Conservation (phyloP, 2,329 filamentous ascomycete species). For the Cladobotryum mycophilum region DNA sequence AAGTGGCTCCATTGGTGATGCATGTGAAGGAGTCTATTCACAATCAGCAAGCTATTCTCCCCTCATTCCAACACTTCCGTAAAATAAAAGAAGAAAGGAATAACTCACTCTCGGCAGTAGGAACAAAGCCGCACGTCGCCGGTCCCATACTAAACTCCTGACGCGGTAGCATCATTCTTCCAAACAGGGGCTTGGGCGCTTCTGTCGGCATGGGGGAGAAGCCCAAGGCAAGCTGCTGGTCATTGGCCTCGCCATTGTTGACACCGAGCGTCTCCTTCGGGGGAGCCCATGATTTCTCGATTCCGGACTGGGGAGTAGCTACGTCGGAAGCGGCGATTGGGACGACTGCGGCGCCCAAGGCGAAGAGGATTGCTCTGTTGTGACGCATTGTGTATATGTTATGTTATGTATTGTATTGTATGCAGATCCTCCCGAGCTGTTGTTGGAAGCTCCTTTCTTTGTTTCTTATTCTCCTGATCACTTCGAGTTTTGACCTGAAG, state of each 20-base stretch:
- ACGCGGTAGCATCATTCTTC: slow-evolving; percentile 24
- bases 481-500: too few relatives aligned
- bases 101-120: slow-evolving; percentile 23
- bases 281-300: slow-evolving; percentile 24
- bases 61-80: background rate
- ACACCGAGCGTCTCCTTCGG: slow-evolving; percentile 21
- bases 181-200: slow-evolving; percentile 22
- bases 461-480: too few relatives aligned
- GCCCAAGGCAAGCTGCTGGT: slow-evolving; percentile 23
- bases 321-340: slow-evolving; percentile 19
- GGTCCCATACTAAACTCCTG: slow-evolving; percentile 21
- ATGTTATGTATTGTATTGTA: background rate
- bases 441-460: background rate
- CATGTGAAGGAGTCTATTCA: slow-evolving; percentile 24
- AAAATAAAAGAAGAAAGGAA: background rate
- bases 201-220: slow-evolving; percentile 27
- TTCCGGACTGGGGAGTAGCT: slow-evolving; percentile 14
- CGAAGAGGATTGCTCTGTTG: slow-evolving; percentile 15
- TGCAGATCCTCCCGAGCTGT: background rate
- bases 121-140: slow-evolving; percentile 27
- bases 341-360: slow-evolving; percentile 13
- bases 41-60: background rate
- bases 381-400: slow-evolving; percentile 3
- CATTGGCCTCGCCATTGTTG: slow-evolving; percentile 9
- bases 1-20: slow-evolving; percentile 20